Percentiles rank a stretch among this genome's conserved stretches.
These are phyloP conservation scores for Naganishia vaughanmartiniae DNA, from an alignment of 768 basidiomycete species.

Conservation along the genomic window DNA sequence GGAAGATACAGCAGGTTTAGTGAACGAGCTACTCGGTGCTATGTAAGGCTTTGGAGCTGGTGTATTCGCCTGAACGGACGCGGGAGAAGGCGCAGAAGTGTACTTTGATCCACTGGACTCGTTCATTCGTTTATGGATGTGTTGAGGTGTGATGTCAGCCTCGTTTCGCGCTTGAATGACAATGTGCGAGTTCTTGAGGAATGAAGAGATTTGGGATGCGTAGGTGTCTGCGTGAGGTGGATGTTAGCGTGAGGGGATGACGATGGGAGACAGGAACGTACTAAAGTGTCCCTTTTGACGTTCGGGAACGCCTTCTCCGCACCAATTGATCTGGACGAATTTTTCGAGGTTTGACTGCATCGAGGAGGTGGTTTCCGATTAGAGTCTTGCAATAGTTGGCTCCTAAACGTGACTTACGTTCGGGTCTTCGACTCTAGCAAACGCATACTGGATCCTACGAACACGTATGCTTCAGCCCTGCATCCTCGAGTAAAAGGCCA, in stretches of 20 bases:
- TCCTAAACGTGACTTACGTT: constrained; percentile 59
- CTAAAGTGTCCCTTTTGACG: constrained; percentile 86
- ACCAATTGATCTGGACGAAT: constrained; percentile 96
- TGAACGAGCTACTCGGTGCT: constrained; percentile 52
- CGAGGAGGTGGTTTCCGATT: neutral
- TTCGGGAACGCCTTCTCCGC: constrained; percentile 93
- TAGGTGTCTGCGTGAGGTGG: constrained; percentile 60
- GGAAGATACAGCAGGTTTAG: constrained; percentile 13
- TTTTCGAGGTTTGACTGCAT: constrained; percentile 74
- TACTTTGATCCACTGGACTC: constrained; percentile 88
- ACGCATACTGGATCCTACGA: constrained; percentile 86
- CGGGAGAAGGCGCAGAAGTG: constrained; percentile 50
- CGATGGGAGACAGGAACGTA: constrained; percentile 35
- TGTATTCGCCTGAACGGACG: constrained; percentile 52
- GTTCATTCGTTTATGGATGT: constrained; percentile 83
- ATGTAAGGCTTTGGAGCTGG: constrained; percentile 51
- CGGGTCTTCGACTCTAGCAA: constrained; percentile 76
- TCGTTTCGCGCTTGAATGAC: constrained; percentile 49
- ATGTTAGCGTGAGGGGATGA: neutral
- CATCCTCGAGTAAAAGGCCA: neutral
- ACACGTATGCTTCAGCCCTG: constrained; percentile 6
- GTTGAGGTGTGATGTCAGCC: constrained; percentile 68
- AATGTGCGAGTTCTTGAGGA: constrained; percentile 66
- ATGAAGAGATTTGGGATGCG: constrained; percentile 68
- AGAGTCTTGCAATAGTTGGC: neutral